Percentiles rank a stretch among this genome's conserved stretches.
Conservation (phyloP, 305 asterid species). For the Andrographis paniculata region DNA sequence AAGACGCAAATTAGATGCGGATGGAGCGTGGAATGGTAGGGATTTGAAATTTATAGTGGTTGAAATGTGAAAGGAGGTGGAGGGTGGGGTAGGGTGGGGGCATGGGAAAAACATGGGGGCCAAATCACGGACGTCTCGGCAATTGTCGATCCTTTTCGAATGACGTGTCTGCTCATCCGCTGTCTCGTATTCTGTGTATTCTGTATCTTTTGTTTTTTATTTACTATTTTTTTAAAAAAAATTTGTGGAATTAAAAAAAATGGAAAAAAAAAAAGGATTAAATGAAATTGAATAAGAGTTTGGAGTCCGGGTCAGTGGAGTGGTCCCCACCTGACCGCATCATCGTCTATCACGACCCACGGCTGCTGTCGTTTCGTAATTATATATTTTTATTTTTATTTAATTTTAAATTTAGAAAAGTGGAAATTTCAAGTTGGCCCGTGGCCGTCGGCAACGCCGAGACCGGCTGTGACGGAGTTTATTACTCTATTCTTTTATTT, state of each 20-base stretch:
- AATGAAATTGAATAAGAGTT: conserved; percentile 24
- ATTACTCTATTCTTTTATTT: no score
- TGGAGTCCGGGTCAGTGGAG: conserved; percentile 27
- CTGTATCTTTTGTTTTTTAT: not conserved
- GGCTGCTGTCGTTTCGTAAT: no score
- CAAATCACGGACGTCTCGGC: conserved; percentile 34
- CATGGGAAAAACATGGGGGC: conserved; percentile 23
- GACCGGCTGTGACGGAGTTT: no score
- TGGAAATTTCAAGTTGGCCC: no score
- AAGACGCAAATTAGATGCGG: conserved; percentile 12
- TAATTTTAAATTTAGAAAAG: no score
- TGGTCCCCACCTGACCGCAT: conserved; percentile 16
- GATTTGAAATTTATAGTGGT: conserved; percentile 15
- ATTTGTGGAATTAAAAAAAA: no score
- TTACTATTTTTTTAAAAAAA: not conserved
- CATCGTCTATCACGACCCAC: not conserved
- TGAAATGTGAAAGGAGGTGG: not conserved
- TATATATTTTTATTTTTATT: no score
- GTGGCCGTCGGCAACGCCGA: no score
- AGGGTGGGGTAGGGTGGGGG: conserved; percentile 18
- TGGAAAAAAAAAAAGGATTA: conserved; percentile 16
- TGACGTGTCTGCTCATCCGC: conserved; percentile 42
- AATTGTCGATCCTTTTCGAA: conserved; percentile 23
- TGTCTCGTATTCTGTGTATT: conserved; percentile 18
- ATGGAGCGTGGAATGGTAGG: conserved; percentile 5